Evolutionary conservation across 805 yeast species (phyloP), one percentile per base, ranked within the genome.

Genomic region (Metschnikowia borealis): DNA sequence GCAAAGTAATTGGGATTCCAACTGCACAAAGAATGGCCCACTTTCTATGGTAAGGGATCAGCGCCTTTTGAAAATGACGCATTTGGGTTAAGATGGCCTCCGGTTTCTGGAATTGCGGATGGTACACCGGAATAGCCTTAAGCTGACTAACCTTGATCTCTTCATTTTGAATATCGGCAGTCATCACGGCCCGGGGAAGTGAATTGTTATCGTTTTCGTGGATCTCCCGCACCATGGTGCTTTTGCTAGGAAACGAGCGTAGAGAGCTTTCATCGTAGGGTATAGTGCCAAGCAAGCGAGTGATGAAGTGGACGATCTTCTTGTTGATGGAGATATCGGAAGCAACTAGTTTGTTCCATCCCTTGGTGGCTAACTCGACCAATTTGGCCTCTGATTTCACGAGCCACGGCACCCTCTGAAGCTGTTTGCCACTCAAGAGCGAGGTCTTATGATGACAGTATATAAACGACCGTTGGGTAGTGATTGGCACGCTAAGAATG

Each of bases 201-300:
- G 18, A 17, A 11, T 49, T 48, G 14, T 52, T 37, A 14, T 58
- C 54, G 26, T 64, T 68, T 39, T 63, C 63, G 48, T 69, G 70
- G 48, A 77, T 65, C 54, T 74, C 78, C 38, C 88, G 68, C 34
- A 82, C 67, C 66, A 87, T 77, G 34, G 84, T 71, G 35, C 70
- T 67, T 50, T 80, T 77, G 2, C 90, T 82, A 0, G 98, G 97
- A 21, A 92, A 79, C 2, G 92, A 79, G 53, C 82, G 74, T 52
- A 91, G 71, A 42, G 89, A 80, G 59, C 81, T 79, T 62, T 91
- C 98, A 56, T 84, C 83, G 80, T 92, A 91, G 2, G 92, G 89
- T 6, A 87, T 81, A 20, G 81, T 74, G 47, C 80, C 78, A 56
- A 90, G 65, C 37, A 85, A 72, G 48, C 64, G 65, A 39, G 79